These are phyloP conservation scores for Puccinia hordei DNA, from an alignment of 1,284 basidiomycete species.

Conservation along the genomic window DNA sequence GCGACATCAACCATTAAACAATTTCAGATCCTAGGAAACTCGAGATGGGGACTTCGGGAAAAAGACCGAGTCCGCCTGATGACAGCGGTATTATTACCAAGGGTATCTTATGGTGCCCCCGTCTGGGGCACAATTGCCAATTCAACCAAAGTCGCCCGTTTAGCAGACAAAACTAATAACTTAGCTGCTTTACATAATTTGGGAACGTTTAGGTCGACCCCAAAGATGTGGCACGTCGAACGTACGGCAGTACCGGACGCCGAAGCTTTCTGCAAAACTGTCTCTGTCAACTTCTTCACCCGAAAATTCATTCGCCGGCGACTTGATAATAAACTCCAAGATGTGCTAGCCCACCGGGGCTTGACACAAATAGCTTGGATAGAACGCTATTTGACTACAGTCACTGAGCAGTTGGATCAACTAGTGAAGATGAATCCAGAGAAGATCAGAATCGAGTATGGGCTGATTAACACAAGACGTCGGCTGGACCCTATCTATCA, in stretches of 20 bases:
- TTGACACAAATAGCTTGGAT: background rate
- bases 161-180: background rate
- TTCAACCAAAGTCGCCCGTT: background rate
- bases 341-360: background rate
- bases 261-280: background rate
- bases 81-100: background rate
- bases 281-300: background rate
- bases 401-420: background rate
- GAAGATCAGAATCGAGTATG: background rate
- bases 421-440: background rate
- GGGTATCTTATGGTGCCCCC: background rate
- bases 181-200: too few relatives aligned
- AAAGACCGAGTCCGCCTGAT: background rate
- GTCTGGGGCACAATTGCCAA: background rate
- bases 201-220: background rate
- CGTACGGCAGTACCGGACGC: background rate
- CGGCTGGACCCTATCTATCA: too few relatives aligned
- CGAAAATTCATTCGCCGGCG: background rate
- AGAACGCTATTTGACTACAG: background rate
- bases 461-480: background rate
- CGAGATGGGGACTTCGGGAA: background rate
- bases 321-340: background rate
- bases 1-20: background rate
- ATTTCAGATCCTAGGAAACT: background rate
- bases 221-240: background rate